phyloP scores from a whole-genome alignment of 1,139 yeast species.

The Candida smagusa region DNA sequence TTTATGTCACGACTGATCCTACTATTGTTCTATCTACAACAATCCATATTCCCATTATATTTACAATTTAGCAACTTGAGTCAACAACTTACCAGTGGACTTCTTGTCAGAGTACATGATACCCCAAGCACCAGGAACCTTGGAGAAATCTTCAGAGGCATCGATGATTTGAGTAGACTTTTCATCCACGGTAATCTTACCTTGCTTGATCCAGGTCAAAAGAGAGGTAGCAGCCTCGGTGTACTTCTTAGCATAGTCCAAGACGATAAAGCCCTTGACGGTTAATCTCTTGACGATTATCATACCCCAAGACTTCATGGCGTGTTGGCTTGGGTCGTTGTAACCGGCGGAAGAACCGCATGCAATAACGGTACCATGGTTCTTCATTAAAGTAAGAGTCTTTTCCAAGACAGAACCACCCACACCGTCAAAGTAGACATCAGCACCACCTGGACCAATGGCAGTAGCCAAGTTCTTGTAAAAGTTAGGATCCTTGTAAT shows the following conservation, averaged over 20 bases:
- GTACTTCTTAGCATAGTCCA: conserved; percentile 15
- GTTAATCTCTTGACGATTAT: conserved; percentile 22
- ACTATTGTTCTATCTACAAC: background rate
- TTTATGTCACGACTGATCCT: too few relatives aligned
- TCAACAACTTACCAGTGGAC: conserved; percentile 29
- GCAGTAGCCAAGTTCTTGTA: conserved; percentile 11
- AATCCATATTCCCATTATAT: conserved; percentile 1
- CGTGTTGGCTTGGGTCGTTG: conserved; percentile 28
- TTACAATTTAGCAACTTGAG: conserved; percentile 15
- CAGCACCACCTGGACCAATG: conserved; percentile 19
- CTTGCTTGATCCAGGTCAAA: conserved; percentile 18
- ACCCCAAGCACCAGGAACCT: conserved; percentile 45
- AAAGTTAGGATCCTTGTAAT: conserved; percentile 18
- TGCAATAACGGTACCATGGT: conserved; percentile 23
- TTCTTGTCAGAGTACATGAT: conserved; percentile 32
- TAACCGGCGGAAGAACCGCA: conserved; percentile 32
- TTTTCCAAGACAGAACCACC: conserved; percentile 22
- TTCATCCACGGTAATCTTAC: conserved; percentile 16
- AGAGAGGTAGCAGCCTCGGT: conserved; percentile 13
- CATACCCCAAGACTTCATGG: conserved; percentile 21
- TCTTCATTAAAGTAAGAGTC: conserved; percentile 17
- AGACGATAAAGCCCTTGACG: conserved; percentile 20
- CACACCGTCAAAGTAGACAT: conserved; percentile 28
- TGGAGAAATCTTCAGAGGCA: conserved; percentile 28
- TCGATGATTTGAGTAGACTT: conserved; percentile 33